A percentile compares a stretch with the other conserved stretches of the same genome.
Conservation (phyloP, 768 basidiomycete genomes). For the Psilocybe cyanescens region DNA sequence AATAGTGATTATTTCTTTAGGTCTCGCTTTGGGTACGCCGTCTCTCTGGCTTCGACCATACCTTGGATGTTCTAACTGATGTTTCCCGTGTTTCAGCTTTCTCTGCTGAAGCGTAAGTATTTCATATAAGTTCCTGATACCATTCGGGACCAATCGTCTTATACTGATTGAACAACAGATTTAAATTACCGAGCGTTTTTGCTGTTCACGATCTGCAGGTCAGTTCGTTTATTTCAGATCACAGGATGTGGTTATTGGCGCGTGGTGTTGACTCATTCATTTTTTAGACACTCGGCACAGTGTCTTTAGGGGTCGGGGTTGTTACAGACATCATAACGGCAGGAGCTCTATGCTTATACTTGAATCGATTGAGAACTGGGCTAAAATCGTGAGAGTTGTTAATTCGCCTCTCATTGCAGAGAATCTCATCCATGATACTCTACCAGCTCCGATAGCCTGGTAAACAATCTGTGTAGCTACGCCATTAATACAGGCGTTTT, state of each 20-base stretch:
- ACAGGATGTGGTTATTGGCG: not conserved
- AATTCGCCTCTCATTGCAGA: not conserved
- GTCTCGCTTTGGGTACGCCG: constrained; percentile 42
- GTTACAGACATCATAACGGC: constrained; percentile 65
- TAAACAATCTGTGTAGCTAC: constrained; percentile 59
- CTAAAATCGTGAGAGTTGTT: constrained; percentile 40
- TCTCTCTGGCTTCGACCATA: not conserved
- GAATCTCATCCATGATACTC: not conserved
- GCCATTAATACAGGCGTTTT: constrained; percentile 70
- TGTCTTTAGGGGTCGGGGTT: constrained; percentile 57
- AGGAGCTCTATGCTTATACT: constrained; percentile 57
- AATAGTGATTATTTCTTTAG: constrained; percentile 17
- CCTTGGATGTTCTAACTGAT: constrained; percentile 3
- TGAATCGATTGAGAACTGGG: constrained; percentile 60
- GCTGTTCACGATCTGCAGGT: constrained; percentile 52
- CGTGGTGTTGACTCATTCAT: not conserved
- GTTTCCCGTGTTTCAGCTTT: constrained; percentile 33
- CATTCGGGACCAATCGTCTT: not conserved
- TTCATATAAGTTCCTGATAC: not conserved
- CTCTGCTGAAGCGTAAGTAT: constrained; percentile 49
- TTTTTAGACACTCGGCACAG: constrained; percentile 49
- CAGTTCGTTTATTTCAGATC: constrained; percentile 10
- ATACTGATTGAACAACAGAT: constrained; percentile 29
- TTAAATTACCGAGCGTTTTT: constrained; percentile 44
- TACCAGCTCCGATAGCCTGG: constrained; percentile 58